Conservation (phyloP, 2,329 filamentous ascomycete genomes). For the Colletotrichum truncatum region DNA sequence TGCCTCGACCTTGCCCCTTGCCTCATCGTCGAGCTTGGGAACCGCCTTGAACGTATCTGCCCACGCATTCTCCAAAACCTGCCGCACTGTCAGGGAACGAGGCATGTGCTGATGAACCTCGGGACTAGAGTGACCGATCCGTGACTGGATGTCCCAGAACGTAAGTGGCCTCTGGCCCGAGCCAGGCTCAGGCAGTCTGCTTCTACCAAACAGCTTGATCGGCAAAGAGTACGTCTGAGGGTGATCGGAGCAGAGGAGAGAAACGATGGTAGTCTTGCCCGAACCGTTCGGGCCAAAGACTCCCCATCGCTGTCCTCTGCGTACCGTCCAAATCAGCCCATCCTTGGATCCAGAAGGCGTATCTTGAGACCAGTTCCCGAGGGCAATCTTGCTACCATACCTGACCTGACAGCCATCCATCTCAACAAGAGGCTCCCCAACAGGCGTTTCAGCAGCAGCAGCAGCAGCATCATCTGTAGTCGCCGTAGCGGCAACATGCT, state of each 20-base stretch:
- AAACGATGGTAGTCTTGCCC: conserved; percentile 94
- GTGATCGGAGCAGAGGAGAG: conserved; percentile 93
- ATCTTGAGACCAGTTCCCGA: conserved; percentile 83
- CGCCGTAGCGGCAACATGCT: conserved; percentile 1
- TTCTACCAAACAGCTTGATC: conserved; percentile 84
- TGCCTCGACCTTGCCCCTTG: conserved; percentile 70
- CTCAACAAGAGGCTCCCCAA: conserved; percentile 79
- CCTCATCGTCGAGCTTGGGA: conserved; percentile 69
- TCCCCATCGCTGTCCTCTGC: conserved; percentile 87
- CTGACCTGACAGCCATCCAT: conserved; percentile 86
- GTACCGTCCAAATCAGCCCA: conserved; percentile 85
- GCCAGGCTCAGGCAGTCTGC: conserved; percentile 79
- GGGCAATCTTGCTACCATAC: conserved; percentile 79
- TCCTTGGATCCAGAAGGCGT: conserved; percentile 56
- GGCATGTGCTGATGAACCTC: conserved; percentile 96
- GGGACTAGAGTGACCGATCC: conserved; percentile 92
- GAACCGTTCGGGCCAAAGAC: conserved; percentile 95
- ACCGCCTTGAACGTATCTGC: conserved; percentile 84
- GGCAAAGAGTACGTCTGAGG: conserved; percentile 93
- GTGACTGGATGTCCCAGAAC: conserved; percentile 90
- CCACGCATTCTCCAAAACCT: conserved; percentile 87
- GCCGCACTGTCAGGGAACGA: conserved; percentile 75
- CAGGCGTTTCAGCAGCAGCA: conserved; percentile 20
- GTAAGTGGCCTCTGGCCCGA: conserved; percentile 76
- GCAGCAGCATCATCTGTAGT: conserved; percentile 6